These are phyloP conservation scores for Chlorencoelia australis DNA, from an alignment of 2,329 filamentous ascomycete species.

Conservation along the genomic window DNA sequence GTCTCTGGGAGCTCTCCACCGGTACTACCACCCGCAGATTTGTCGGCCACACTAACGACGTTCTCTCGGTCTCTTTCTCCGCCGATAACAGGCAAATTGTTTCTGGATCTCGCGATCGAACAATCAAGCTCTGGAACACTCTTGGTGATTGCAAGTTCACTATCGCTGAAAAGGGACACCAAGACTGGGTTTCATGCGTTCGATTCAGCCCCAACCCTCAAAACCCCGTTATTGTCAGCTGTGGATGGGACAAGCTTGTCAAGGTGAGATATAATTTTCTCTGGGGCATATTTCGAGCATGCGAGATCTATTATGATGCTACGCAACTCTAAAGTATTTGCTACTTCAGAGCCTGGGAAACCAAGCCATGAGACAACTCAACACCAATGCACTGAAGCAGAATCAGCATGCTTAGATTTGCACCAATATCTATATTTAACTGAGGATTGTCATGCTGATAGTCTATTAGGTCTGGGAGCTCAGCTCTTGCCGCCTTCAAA, in stretches of 20 bases:
- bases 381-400: slow-evolving; percentile 76
- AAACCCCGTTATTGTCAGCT: slow-evolving; percentile 98
- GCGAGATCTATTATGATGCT: slow-evolving; percentile 68
- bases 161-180: slow-evolving; percentile 99
- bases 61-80: slow-evolving; percentile 99
- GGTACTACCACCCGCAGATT: slow-evolving; percentile 97
- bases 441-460: slow-evolving; percentile 12
- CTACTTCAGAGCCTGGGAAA: slow-evolving; percentile 96
- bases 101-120: slow-evolving; percentile 93
- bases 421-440: slow-evolving; percentile 3
- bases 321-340: slow-evolving; percentile 94
- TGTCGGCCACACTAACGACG: slow-evolving; percentile 98
- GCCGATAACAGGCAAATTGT: slow-evolving; percentile 99
- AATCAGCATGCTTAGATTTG: slow-evolving; percentile 15
- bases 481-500: slow-evolving; percentile 98
- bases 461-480: slow-evolving; percentile 87
- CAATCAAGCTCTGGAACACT: slow-evolving; percentile 99
- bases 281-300: slow-evolving; percentile 16
- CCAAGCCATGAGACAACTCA: slow-evolving; percentile 93
- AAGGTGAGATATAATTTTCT: slow-evolving; percentile 64
- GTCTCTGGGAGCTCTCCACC: slow-evolving; percentile 96
- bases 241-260: slow-evolving; percentile 99
- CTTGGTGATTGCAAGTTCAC: slow-evolving; percentile 99
- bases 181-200: slow-evolving; percentile 99
- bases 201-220: slow-evolving; percentile 99